Evolutionary conservation across 305 asterid species (phyloP), one percentile per base, ranked within the genome.

Genomic region (Rubia peregrina): DNA sequence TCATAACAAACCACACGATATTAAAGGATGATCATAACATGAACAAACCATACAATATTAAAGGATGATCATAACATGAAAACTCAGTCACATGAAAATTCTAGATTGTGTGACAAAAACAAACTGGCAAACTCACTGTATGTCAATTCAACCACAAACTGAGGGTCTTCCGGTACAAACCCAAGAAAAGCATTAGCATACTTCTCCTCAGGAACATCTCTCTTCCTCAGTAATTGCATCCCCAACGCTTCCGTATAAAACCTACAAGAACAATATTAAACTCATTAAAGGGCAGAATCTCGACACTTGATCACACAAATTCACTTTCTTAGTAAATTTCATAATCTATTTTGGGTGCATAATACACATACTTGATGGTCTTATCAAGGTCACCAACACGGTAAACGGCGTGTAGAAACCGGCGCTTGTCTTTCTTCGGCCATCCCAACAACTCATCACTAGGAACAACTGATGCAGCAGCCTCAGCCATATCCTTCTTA

Each of bases 311-410:
- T 65, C 60, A 2, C 56, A 48, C 48, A 44, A 10, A 30, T 40
- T 41, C 17, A 69, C 17, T 49, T 0, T 14, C 0, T 4, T 33
- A 16, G 8, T 22, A 3, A 8, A 24, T 4, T 61, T 10, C 8
- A 11, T 12, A 30, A 14, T 62, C 9, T n/a, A 33, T 33, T 0
- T 12, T 21, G n/a, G 71, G 8, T 13, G 55, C 55, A 51, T 70
- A 49, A 51, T 70, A 49, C 12, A 48, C 89, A 68, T 79, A 93
- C 99, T 89, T 94, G 82, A 94, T 94, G 69, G 99, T 88, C 68
- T 91, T 90, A n/a, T 94, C 98, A 22, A 94, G 97, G 85, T 94
- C 91, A 73, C 97, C 99, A 44, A 94, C 99, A 11, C 99, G 95
- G 79, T 89, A 94, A 57, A 94, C 99, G 7, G 89, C 99, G 71